A percentile compares a stretch with the other conserved stretches of the same genome.
Conservation (phyloP, 257 asterid genomes). For the Parsonsia alboflavescens region DNA sequence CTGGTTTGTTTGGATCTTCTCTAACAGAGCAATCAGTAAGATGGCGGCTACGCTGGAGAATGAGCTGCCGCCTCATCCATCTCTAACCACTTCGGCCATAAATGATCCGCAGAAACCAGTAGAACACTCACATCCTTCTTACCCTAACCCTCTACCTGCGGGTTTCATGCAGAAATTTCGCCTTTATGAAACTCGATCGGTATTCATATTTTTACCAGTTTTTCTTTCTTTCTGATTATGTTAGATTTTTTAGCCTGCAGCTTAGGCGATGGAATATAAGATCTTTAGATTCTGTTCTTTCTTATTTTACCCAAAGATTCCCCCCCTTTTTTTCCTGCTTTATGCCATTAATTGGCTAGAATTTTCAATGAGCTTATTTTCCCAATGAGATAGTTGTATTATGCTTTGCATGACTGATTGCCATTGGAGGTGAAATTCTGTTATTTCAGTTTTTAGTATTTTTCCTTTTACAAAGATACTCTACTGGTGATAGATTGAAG, state of each 20-base stretch:
- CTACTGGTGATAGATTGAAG: background rate
- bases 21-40: constrained; percentile 22
- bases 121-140: constrained; percentile 27
- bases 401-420: background rate
- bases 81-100: background rate
- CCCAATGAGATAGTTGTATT: background rate
- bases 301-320: too few relatives aligned
- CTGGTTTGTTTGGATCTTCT: constrained; percentile 16
- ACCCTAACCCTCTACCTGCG: constrained; percentile 31
- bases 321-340: too few relatives aligned
- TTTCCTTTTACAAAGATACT: background rate
- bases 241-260: background rate
- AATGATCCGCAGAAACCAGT: constrained; percentile 30
- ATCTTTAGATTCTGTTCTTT: constrained; percentile 8
- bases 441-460: background rate
- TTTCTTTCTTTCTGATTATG: background rate
- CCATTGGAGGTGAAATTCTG: background rate
- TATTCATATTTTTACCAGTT: constrained; percentile 22
- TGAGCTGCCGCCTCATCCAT: constrained; percentile 17
- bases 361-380: background rate
- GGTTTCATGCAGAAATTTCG: constrained; percentile 89
- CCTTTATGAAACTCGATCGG: constrained; percentile 90
- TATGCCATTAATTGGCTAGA: background rate
- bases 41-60: constrained; percentile 39
- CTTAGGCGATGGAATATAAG: background rate